Conservation (phyloP, 306 rosid genomes). For the Trifolium fragiferum region DNA sequence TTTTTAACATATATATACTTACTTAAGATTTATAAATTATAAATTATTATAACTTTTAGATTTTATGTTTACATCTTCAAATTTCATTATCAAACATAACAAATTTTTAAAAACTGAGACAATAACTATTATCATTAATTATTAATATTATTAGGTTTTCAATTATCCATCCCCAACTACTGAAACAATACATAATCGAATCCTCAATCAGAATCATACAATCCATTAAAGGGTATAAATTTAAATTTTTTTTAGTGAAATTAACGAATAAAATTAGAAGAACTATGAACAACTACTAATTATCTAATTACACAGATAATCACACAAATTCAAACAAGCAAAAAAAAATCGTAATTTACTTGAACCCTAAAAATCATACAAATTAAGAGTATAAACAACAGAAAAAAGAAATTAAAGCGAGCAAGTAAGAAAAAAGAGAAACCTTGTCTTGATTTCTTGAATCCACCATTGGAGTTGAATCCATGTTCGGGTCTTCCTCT, state of each 20-base stretch:
- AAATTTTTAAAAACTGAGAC: background rate
- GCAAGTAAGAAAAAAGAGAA: conserved; percentile 7
- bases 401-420: background rate
- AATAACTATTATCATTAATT: background rate
- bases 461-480: conserved; percentile 61
- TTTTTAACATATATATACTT: background rate
- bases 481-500: conserved; percentile 67
- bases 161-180: conserved; percentile 5
- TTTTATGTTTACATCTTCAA: conserved; percentile 5
- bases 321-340: background rate
- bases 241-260: background rate
- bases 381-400: background rate
- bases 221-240: background rate
- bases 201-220: conserved; percentile 4
- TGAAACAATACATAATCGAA: background rate
- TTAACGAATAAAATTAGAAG: background rate
- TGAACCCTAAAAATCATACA: conserved; percentile 10
- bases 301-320: background rate
- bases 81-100: conserved; percentile 25
- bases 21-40: background rate
- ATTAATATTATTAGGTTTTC: background rate
- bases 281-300: background rate
- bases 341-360: background rate
- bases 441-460: conserved; percentile 76
- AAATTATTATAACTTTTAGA: conserved; percentile 4